Conservation (phyloP, 2,329 filamentous ascomycete genomes). For the Leptographium procerum region DNA sequence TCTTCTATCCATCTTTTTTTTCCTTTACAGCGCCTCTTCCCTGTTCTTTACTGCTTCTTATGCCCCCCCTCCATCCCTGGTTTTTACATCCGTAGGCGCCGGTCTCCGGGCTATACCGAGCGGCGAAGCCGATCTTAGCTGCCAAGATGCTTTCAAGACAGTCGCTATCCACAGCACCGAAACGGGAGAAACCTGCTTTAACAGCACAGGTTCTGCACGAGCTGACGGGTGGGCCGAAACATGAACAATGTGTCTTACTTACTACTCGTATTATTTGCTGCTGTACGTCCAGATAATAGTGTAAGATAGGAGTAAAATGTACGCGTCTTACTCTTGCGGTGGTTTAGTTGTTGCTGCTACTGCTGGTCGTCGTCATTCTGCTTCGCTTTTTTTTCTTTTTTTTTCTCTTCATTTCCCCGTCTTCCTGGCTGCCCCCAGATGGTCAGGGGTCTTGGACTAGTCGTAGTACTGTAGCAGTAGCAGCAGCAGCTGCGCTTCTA, state of each 20-base stretch:
- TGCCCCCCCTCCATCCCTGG: not conserved
- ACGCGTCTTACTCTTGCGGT: not conserved
- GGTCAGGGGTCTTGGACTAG: too few species aligned
- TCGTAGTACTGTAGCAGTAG: too few species aligned
- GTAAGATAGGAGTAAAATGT: too few species aligned
- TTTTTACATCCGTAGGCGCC: not conserved
- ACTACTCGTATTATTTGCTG: too few species aligned
- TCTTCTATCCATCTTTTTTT: not conserved
- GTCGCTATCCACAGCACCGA: not conserved
- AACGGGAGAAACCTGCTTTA: not conserved
- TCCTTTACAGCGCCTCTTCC: not conserved
- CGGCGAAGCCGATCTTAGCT: not conserved
- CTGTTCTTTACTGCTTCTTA: not conserved
- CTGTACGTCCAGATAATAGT: not conserved
- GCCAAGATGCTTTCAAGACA: not conserved
- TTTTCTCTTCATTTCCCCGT: not conserved
- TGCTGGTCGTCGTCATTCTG: not conserved
- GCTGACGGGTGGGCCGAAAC: too few species aligned
- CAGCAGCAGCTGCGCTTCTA: too few species aligned
- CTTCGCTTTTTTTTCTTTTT: too few species aligned
- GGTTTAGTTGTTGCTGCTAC: not conserved
- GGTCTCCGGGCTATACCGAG: not conserved
- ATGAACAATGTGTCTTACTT: not conserved
- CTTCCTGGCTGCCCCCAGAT: not conserved
- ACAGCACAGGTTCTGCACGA: too few species aligned